These are phyloP conservation scores for Epichloe brachyelytri DNA, from an alignment of 2,329 filamentous ascomycete species.

Conservation along the genomic window DNA sequence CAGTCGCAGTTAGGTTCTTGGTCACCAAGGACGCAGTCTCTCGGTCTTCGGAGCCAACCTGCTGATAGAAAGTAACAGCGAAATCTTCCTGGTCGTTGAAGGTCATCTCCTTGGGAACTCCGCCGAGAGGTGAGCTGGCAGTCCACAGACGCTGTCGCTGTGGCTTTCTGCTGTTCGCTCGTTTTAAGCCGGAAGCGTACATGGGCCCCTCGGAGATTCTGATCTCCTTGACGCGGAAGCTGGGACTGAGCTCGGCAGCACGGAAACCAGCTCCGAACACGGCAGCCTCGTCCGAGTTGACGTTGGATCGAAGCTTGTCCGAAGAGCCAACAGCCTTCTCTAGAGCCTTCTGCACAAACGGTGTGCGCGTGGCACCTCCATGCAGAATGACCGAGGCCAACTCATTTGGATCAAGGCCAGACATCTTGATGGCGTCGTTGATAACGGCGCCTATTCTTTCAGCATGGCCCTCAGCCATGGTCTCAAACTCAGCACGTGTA, in stretches of 20 bases:
- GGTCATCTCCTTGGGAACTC: constrained; percentile 67
- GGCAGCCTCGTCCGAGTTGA: constrained; percentile 93
- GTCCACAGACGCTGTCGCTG: constrained; percentile 76
- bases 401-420: constrained; percentile 60
- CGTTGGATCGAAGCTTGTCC: constrained; percentile 79
- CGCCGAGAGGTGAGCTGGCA: constrained; percentile 60
- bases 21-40: constrained; percentile 57
- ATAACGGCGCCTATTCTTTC: constrained; percentile 58
- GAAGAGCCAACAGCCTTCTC: constrained; percentile 59
- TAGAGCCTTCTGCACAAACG: constrained; percentile 83
- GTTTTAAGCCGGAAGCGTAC: constrained; percentile 66
- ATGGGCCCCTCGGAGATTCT: constrained; percentile 62
- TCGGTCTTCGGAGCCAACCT: constrained; percentile 44
- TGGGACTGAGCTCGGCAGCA: constrained; percentile 80
- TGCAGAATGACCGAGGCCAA: constrained; percentile 87
- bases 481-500: constrained; percentile 66
- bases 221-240: constrained; percentile 97
- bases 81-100: constrained; percentile 79
- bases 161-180: constrained; percentile 53
- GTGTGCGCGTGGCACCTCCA: constrained; percentile 79
- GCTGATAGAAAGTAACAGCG: constrained; percentile 65
- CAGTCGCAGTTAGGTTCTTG: constrained; percentile 73
- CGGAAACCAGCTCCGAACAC: constrained; percentile 94
- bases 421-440: constrained; percentile 58
- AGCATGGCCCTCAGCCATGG: constrained; percentile 54